These are phyloP conservation scores for Neolentinus lepideus DNA, from an alignment of 1,284 basidiomycete species.

Conservation along the genomic window DNA sequence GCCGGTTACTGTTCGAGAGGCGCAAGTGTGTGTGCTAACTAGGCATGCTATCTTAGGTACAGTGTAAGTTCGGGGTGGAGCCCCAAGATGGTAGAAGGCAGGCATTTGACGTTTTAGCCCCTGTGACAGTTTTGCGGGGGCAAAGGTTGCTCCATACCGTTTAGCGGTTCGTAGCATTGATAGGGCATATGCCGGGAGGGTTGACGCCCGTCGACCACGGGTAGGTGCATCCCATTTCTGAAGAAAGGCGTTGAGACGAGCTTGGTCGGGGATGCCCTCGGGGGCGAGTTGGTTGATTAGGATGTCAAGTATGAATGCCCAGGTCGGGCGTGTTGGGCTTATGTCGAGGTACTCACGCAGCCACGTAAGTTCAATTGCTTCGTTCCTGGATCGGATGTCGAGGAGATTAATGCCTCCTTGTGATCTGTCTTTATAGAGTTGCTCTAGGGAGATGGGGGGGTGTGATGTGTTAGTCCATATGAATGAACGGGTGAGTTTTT, in stretches of 20 bases:
- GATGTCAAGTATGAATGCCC: conserved; percentile 17
- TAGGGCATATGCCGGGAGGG: not conserved
- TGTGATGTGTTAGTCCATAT: conserved; percentile 14
- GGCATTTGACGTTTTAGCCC: not conserved
- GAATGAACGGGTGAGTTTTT: conserved; percentile 8
- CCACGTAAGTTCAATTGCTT: conserved; percentile 20
- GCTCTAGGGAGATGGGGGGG: conserved; percentile 6
- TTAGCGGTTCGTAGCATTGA: not conserved
- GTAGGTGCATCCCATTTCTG: not conserved
- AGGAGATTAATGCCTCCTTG: conserved; percentile 16
- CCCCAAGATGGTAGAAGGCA: not conserved
- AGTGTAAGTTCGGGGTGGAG: not conserved
- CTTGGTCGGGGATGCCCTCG: not conserved
- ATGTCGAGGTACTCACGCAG: conserved; percentile 14
- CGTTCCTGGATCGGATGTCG: conserved; percentile 16
- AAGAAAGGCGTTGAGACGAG: not conserved
- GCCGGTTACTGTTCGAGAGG: not conserved
- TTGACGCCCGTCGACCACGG: not conserved
- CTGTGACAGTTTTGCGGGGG: not conserved
- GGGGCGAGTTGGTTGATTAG: conserved; percentile 5
- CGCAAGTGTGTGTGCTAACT: not conserved
- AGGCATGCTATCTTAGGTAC: not conserved
- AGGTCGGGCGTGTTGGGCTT: conserved; percentile 9
- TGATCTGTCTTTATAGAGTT: conserved; percentile 2
- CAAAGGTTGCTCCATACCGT: not conserved